A percentile compares a stretch with the other conserved stretches of the same genome.
Conservation (phyloP, 2,329 filamentous ascomycete genomes). For the Albophoma yamanashiensis region DNA sequence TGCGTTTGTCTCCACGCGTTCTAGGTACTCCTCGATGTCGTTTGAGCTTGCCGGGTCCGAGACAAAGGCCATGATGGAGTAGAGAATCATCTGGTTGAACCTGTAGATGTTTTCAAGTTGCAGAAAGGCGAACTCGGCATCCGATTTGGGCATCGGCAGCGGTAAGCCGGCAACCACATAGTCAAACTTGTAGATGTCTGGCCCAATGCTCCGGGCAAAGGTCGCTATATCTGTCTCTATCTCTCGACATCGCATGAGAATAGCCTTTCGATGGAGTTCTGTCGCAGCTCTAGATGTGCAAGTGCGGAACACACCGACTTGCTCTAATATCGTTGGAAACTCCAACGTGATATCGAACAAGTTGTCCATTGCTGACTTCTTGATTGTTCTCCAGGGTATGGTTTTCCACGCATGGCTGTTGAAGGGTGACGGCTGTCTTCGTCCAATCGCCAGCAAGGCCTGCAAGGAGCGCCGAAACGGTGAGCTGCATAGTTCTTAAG, state of each 20-base stretch:
- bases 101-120: not conserved
- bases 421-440: not conserved
- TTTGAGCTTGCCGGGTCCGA: not conserved
- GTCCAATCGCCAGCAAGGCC: not conserved
- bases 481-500: not conserved
- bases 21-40: not conserved
- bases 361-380: not conserved
- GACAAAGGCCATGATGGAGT: not conserved
- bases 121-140: not conserved
- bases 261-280: not conserved
- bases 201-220: not conserved
- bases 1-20: not conserved
- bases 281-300: not conserved
- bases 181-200: not conserved
- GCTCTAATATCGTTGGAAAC: not conserved
- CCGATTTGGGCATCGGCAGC: not conserved
- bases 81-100: not conserved
- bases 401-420: not conserved
- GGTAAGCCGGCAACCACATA: not conserved
- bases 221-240: not conserved
- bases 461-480: not conserved
- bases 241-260: not conserved
- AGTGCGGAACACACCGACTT: not conserved
- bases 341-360: not conserved
- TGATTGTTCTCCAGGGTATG: not conserved